Evolutionary conservation across 129 eudicot genomes (phyloP).

Genomic region (Ambrosia artemisiifolia): DNA sequence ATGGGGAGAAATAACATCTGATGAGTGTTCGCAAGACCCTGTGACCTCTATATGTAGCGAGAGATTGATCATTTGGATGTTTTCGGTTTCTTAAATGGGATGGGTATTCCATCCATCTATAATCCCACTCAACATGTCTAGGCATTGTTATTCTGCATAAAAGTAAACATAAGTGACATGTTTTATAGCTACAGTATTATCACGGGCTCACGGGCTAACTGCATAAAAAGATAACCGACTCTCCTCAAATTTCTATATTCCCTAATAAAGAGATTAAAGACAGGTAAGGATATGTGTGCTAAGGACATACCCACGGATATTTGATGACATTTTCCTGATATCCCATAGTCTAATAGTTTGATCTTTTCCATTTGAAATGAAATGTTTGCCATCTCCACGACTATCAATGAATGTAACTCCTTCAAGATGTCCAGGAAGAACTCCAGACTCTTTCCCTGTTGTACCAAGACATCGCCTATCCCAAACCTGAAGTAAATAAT

Average conservation of each 20-base stretch:
- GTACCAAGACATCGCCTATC: constrained; percentile 84
- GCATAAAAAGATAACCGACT: constrained; percentile 5
- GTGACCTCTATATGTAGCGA: constrained; percentile 86
- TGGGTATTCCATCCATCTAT: constrained; percentile 96
- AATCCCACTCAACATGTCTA: constrained; percentile 66
- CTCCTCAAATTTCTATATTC: not conserved
- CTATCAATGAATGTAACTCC: constrained; percentile 88
- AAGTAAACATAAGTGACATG: constrained; percentile 9
- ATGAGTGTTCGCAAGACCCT: constrained; percentile 82
- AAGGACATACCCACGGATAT: constrained; percentile 47
- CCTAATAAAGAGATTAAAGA: not conserved
- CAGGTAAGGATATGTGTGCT: too few relatives aligned
- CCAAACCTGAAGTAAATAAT: constrained; percentile 63
- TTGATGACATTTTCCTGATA: constrained; percentile 89
- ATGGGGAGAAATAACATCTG: constrained; percentile 89
- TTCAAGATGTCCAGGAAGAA: constrained; percentile 81
- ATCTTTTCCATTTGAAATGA: constrained; percentile 95
- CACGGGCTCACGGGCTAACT: not conserved
- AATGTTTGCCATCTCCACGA: constrained; percentile 88
- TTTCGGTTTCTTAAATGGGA: constrained; percentile 44
- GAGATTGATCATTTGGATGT: constrained; percentile 67
- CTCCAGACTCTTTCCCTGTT: constrained; percentile 64
- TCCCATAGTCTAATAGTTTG: constrained; percentile 94
- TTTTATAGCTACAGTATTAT: not conserved
- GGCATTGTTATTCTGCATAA: constrained; percentile 39